phyloP scores from a whole-genome alignment of 1,284 basidiomycete species.

The Vanrija sp. region DNA sequence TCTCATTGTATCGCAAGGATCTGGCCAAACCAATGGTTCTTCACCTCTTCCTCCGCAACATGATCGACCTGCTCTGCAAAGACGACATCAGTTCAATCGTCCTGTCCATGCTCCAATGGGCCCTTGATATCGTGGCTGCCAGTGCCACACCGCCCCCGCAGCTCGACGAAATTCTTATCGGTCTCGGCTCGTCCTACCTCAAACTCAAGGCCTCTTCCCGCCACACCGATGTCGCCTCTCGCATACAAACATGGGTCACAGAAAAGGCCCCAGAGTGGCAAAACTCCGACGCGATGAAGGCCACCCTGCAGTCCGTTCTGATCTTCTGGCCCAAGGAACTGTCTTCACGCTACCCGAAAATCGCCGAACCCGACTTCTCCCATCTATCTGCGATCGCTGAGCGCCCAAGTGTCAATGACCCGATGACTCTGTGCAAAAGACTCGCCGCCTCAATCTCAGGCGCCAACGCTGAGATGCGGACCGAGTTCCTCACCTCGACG shows the following conservation, averaged over 20 bases:
- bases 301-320: constrained; percentile 19
- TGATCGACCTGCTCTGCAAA: constrained; percentile 63
- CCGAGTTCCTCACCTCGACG: constrained; percentile 47
- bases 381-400: constrained; percentile 12
- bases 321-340: constrained; percentile 30
- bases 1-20: constrained; percentile 58
- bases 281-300: not conserved
- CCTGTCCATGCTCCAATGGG: constrained; percentile 73
- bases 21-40: constrained; percentile 62
- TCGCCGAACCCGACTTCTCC: constrained; percentile 9
- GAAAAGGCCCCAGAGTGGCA: constrained; percentile 14
- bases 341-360: constrained; percentile 4
- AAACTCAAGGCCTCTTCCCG: not conserved
- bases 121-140: constrained; percentile 50
- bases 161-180: constrained; percentile 25
- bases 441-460: constrained; percentile 4
- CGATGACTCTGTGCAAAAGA: constrained; percentile 21
- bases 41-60: constrained; percentile 63
- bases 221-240: not conserved
- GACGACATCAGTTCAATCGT: constrained; percentile 65
- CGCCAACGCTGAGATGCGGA: not conserved
- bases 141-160: not conserved
- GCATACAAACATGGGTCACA: constrained; percentile 4
- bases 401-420: constrained; percentile 4
- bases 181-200: constrained; percentile 21